Percentiles rank a stretch among this genome's conserved stretches.
Evolutionary conservation across 1,284 basidiomycete species (phyloP).

Genomic region (Caloboletus firmus): DNA sequence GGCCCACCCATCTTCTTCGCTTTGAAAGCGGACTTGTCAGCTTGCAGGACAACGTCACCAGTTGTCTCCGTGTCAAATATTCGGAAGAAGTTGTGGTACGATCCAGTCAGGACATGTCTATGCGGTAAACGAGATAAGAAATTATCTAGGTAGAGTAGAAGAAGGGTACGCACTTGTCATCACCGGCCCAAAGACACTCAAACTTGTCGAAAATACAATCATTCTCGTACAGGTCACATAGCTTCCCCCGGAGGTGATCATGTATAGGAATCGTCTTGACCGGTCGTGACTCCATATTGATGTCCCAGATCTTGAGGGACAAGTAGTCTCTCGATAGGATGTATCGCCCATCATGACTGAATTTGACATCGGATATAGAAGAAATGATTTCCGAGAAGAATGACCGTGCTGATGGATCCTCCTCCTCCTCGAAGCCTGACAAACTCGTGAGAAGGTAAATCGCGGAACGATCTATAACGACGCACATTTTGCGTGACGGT

Average conservation of each 20-base stretch:
- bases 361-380: conserved; percentile 99
- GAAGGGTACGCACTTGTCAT: conserved; percentile 77
- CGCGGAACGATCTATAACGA: conserved; percentile 13
- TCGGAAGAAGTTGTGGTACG: conserved; percentile 99
- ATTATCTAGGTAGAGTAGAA: conserved; percentile 4
- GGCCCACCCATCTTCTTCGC: conserved; percentile 95
- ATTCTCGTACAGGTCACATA: conserved; percentile 99
- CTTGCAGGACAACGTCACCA: conserved; percentile 93
- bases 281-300: conserved; percentile 98
- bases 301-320: conserved; percentile 99
- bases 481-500: conserved; percentile 94
- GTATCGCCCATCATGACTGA: conserved; percentile 95
- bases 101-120: conserved; percentile 94
- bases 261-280: conserved; percentile 99
- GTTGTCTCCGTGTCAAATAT: conserved; percentile 94
- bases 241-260: conserved; percentile 94
- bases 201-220: conserved; percentile 99
- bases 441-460: conserved; percentile 14
- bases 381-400: conserved; percentile 99
- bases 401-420: conserved; percentile 95
- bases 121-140: conserved; percentile 7
- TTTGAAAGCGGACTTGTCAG: conserved; percentile 99
- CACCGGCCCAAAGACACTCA: conserved; percentile 94
- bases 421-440: conserved; percentile 95
- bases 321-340: conserved; percentile 97